Evolutionary conservation across 73 alveolate genomes (phyloP), one percentile per base, ranked within the genome.

Genomic region (Paramecium sonneborni): DNA sequence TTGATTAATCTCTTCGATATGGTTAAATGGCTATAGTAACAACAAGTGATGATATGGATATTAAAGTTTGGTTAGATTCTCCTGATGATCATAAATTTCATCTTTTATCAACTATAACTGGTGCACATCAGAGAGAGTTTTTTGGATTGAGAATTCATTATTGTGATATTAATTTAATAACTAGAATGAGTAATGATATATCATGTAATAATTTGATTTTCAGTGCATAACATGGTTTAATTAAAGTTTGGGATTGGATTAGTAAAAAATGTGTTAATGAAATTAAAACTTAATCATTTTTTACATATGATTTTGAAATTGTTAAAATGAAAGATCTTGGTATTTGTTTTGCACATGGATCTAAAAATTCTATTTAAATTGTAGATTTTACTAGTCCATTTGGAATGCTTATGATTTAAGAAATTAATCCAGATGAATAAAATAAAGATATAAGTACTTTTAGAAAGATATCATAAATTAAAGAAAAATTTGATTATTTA

Each of bases 41-140:
- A 8, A 79, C 90, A 20, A 79, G 90, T 79, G 90, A 79, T 79
- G 90, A 79, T 46, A 79, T 79, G 90, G 90, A 79, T 24, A 79
- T 79, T 41, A 79, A 79, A 24, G 44, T 79, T 21, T 79, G 90
- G 90, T 8, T 30, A 0, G 44, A 79, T 79, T 79, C 90, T 12
- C 90, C 90, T 30, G 90, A 79, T 43, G 90, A 79, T 21, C 44
- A 79, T 11, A 38, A 79, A 79, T 79, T 79, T 79, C 90, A 79
- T 79, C 30, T 44, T 3, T 34, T 79, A 24, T 44, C 44, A 21
- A 79, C 72, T 18, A 21, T 79, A 43, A 23, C 74, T 24, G 74
- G 90, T 0, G 90, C 90, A 43, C 90, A 79, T 79, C 41, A 39
- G 41, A 79, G 90, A 6, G 90, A 79, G 15, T 79, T 79, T 30